Conservation (phyloP, 2,329 filamentous ascomycete genomes). For the Alternaria gansuensis region DNA sequence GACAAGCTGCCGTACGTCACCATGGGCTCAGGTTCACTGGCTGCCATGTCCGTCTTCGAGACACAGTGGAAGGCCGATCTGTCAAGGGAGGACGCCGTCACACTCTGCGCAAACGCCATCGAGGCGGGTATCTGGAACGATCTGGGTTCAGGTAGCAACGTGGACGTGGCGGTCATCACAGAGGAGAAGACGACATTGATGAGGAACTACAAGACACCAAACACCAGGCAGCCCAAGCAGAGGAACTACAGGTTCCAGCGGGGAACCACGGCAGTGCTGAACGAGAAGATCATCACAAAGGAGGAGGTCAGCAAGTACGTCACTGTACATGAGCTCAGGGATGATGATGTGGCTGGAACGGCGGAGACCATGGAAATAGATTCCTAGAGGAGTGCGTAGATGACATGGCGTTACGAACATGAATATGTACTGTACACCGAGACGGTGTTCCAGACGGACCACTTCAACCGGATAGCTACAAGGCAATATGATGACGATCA, state of each 20-base stretch:
- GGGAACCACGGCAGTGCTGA: slow-evolving; percentile 94
- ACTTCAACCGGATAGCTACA: slow-evolving; percentile 23
- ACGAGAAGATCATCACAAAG: slow-evolving; percentile 95
- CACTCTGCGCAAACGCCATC: slow-evolving; percentile 85
- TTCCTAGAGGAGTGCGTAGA: slow-evolving; percentile 38
- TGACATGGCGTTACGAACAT: slow-evolving; percentile 32
- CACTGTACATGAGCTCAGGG: slow-evolving; percentile 83
- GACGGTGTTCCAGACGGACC: slow-evolving; percentile 7
- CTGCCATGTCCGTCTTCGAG: slow-evolving; percentile 98
- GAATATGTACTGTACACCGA: slow-evolving; percentile 34
- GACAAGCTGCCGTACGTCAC: slow-evolving; percentile 99
- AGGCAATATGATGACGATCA: slow-evolving; percentile 29
- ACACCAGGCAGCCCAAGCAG: slow-evolving; percentile 88
- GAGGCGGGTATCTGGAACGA: slow-evolving; percentile 99
- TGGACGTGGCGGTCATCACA: slow-evolving; percentile 95
- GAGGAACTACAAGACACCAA: slow-evolving; percentile 92
- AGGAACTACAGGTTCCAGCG: slow-evolving; percentile 89
- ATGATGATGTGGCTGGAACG: slow-evolving; percentile 68
- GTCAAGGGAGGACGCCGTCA: slow-evolving; percentile 81
- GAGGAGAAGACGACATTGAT: slow-evolving; percentile 92
- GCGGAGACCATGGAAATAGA: slow-evolving; percentile 74
- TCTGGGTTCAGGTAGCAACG: slow-evolving; percentile 94
- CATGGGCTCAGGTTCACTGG: slow-evolving; percentile 95
- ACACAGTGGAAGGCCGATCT: slow-evolving; percentile 87
- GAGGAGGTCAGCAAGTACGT: slow-evolving; percentile 95